Evolutionary conservation across 331 rosid species (phyloP), one percentile per base, ranked within the genome.

Genomic region (Malus hybrid): DNA sequence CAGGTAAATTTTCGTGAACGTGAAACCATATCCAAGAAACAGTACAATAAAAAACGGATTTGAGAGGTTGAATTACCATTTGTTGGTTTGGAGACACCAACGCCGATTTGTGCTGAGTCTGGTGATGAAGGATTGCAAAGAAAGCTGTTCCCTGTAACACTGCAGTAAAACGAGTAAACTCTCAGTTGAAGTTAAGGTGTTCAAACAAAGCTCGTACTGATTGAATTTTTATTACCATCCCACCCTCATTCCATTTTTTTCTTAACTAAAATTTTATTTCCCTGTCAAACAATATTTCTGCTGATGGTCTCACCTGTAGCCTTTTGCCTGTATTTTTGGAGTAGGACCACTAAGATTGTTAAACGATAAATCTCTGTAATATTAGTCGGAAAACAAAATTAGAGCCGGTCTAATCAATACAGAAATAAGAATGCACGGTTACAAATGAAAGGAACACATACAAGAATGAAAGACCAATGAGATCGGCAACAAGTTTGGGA

Each of bases 331-430:
- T 81, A 95, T 90, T 83, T 88, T 89, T 33, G 97, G 98, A 77
- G 91, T 80, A n/a, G 97, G 89, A 27, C 99, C 97, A 59, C 99
- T 95, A 63, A 95, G 91, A 83, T 95, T 95, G 79, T 92, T 95
- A 80, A 86, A 91, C 4, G 99, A 95, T 81, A 90, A 84, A 81
- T 92, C 98, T 91, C 99, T 95, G 78, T 61, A 64, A 77, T 5
- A 74, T 18, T 24, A 70, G 31, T 50, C 64, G 4, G n/a, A 5
- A 16, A 31, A 72, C 39, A 62, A 19, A 16, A 65, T 73, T 71
- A 68, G 63, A 83, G 76, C 39, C 27, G 62, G 28, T 22, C 34
- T 7, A 27, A 61, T 71, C 71, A 11, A 85, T 62, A 39, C 16
- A 69, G 24, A 78, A 66, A 48, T 79, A 20, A 56, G 76, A 65